A percentile compares a stretch with the other conserved stretches of the same genome.
Conservation (phyloP, 2,329 filamentous ascomycete genomes). For the Purpureocillium takamizusanense region DNA sequence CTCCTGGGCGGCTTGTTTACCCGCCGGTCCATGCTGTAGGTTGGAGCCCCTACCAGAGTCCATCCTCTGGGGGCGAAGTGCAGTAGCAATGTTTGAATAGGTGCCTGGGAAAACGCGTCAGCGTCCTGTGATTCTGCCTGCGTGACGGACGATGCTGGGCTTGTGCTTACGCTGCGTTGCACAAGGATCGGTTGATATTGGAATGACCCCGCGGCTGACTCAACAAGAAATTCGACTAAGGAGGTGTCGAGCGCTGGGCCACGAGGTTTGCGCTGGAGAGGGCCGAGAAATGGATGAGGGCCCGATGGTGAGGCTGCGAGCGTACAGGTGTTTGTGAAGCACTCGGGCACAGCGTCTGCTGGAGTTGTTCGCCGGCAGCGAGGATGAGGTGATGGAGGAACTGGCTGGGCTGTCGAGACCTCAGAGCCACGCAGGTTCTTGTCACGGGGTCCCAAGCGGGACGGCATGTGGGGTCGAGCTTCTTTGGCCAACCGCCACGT, state of each 20-base stretch:
- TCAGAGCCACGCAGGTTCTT: no score
- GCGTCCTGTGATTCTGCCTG: neutral
- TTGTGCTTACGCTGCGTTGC: neutral
- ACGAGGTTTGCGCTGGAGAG: no score
- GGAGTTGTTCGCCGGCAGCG: no score
- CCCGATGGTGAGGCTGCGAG: neutral
- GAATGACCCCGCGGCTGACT: slow-evolving; percentile 4
- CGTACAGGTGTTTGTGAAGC: neutral
- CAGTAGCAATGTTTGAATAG: neutral
- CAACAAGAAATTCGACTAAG: neutral
- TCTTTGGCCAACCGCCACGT: neutral
- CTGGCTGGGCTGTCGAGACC: no score
- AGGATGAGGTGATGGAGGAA: no score
- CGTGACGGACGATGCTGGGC: neutral
- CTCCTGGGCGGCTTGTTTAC: slow-evolving; percentile 20
- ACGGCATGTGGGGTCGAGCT: neutral
- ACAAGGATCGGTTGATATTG: neutral
- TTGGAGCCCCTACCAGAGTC: slow-evolving; percentile 5
- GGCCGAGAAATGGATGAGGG: no score
- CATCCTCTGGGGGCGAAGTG: slow-evolving; percentile 3
- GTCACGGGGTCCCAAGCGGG: neutral
- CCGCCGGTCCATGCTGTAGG: slow-evolving; percentile 10
- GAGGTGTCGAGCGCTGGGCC: no score
- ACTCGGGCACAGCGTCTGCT: neutral
- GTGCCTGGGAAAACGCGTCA: slow-evolving; percentile 1